Conservation (phyloP, 805 yeast species). For the Lipomyces yamadae region DNA sequence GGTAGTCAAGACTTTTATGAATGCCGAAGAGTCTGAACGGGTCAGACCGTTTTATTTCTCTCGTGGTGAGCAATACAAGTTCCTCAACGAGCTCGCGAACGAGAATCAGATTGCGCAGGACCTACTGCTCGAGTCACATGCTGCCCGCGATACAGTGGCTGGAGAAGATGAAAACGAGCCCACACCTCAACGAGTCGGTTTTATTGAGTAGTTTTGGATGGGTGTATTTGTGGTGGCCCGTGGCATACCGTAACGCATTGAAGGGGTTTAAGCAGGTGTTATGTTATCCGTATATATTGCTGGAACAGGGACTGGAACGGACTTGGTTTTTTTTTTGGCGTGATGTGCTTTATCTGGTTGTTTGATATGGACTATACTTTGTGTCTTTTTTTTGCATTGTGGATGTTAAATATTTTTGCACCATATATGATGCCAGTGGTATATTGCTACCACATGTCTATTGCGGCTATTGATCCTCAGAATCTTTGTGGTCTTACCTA, state of each 20-base stretch:
- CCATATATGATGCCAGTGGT: no score
- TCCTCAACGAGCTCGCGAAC: conserved; percentile 21
- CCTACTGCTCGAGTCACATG: not conserved
- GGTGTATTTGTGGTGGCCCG: not conserved
- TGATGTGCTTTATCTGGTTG: not conserved
- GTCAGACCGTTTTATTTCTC: conserved; percentile 37
- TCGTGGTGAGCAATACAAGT: conserved; percentile 29
- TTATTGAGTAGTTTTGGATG: not conserved
- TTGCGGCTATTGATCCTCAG: no score
- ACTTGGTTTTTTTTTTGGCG: not conserved
- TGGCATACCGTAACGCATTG: not conserved
- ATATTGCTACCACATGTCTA: no score
- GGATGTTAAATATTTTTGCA: not conserved
- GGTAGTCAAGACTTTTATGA: conserved; percentile 42
- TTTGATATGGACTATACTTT: not conserved
- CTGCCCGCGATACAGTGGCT: not conserved
- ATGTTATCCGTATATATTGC: not conserved
- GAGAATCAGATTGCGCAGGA: conserved; percentile 19
- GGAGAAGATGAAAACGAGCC: not conserved
- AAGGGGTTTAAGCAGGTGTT: not conserved
- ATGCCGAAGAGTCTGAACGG: conserved; percentile 18
- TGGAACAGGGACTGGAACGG: not conserved
- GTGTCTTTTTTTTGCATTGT: not conserved
- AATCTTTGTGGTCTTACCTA: no score
- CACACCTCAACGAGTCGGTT: not conserved